A percentile compares a stretch with the other conserved stretches of the same genome.
Evolutionary conservation across 2,329 filamentous ascomycete species (phyloP).

Genomic region (Volutella citrinella): DNA sequence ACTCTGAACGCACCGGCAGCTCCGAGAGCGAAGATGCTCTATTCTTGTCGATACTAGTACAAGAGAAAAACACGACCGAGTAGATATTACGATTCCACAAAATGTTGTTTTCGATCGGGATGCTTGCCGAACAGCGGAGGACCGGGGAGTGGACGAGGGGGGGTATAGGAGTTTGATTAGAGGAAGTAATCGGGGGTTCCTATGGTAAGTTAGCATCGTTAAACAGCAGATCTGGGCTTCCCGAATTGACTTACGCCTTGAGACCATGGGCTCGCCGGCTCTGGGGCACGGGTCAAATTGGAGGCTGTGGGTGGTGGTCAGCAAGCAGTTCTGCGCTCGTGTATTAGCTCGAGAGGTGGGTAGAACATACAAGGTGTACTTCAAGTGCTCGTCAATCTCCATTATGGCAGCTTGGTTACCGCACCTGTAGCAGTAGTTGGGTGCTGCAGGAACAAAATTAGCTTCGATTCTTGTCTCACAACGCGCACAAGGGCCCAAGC

Average conservation of each 20-base stretch:
- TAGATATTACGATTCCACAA: not conserved
- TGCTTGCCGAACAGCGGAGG: constrained; percentile 12
- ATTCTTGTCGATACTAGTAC: not conserved
- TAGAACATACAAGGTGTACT: constrained; percentile 92
- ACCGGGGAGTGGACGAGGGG: constrained; percentile 21
- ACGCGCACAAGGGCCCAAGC: no score
- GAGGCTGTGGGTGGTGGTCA: constrained; percentile 63
- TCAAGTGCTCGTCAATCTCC: constrained; percentile 99
- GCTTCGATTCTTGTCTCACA: no score
- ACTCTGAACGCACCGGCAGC: not conserved
- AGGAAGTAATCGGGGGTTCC: constrained; percentile 98
- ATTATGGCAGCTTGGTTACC: constrained; percentile 99
- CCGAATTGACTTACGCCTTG: constrained; percentile 63
- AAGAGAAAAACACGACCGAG: not conserved
- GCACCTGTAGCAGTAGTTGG: constrained; percentile 97
- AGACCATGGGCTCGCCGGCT: constrained; percentile 98
- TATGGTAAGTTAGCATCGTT: constrained; percentile 27
- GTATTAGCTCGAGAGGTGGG: no score
- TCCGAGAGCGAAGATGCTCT: no score
- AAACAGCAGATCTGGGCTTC: not conserved
- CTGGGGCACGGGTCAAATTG: constrained; percentile 98
- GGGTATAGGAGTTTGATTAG: constrained; percentile 48
- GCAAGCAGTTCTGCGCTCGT: no score
- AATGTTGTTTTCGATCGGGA: constrained; percentile 11
- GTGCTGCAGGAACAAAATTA: constrained; percentile 56